These are phyloP conservation scores for Sphagnum fallax DNA, from an alignment of 228 moss, liverwort and hornwort genomes.

Conservation along the genomic window DNA sequence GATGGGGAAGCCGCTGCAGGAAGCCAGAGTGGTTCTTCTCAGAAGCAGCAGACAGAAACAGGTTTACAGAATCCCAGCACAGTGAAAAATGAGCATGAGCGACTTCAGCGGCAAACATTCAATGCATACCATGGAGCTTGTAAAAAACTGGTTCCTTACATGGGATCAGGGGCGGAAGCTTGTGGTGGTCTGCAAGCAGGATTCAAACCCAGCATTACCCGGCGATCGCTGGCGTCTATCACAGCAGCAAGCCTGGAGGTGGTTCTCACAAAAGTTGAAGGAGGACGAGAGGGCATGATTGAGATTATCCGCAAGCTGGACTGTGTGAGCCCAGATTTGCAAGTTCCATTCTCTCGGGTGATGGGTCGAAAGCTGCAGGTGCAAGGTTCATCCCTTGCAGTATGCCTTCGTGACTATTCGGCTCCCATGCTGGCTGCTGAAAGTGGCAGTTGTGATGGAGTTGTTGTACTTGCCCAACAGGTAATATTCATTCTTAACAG, in stretches of 20 bases:
- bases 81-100: slow-evolving; percentile 60
- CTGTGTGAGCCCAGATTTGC: slow-evolving; percentile 54
- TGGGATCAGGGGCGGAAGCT: slow-evolving; percentile 58
- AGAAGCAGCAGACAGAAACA: slow-evolving; percentile 54
- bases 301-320: slow-evolving; percentile 67
- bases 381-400: slow-evolving; percentile 50
- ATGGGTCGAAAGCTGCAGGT: slow-evolving; percentile 70
- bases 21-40: slow-evolving; percentile 34
- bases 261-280: slow-evolving; percentile 62
- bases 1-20: slow-evolving; percentile 51
- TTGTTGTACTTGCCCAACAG: slow-evolving; percentile 81
- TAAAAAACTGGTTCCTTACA: slow-evolving; percentile 50
- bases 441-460: slow-evolving; percentile 60
- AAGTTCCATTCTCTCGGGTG: slow-evolving; percentile 71
- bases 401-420: slow-evolving; percentile 69
- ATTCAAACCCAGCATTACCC: slow-evolving; percentile 55
- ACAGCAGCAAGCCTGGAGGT: slow-evolving; percentile 57
- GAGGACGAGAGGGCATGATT: slow-evolving; percentile 67
- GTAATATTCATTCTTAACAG: slow-evolving; percentile 10
- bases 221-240: slow-evolving; percentile 72
- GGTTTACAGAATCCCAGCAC: slow-evolving; percentile 43
- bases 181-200: slow-evolving; percentile 65
- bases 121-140: slow-evolving; percentile 74
- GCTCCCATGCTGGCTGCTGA: slow-evolving; percentile 68
- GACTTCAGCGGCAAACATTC: slow-evolving; percentile 71